Conservation (phyloP, 306 rosid genomes). For the Quercus parvula region DNA sequence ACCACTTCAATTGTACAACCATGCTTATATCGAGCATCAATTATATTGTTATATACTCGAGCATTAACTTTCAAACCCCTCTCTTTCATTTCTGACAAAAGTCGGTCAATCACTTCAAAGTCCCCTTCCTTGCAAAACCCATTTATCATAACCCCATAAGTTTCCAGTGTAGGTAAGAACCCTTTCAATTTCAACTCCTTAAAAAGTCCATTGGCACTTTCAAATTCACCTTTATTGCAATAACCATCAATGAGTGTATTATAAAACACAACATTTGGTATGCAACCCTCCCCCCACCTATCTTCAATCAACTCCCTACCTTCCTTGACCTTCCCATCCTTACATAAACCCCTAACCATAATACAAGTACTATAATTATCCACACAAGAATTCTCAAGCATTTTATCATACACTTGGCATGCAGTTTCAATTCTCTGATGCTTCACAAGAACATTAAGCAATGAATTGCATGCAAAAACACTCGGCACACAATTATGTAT, state of each 20-base stretch:
- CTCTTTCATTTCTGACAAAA: slow-evolving; percentile 55
- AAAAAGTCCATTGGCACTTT: slow-evolving; percentile 44
- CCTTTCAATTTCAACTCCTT: slow-evolving; percentile 69
- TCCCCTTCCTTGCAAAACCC: slow-evolving; percentile 72
- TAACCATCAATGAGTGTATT: slow-evolving; percentile 67
- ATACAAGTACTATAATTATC: slow-evolving; percentile 77
- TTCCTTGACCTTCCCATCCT: slow-evolving; percentile 55
- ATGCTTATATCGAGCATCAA: slow-evolving; percentile 57
- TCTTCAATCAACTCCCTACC: slow-evolving; percentile 55
- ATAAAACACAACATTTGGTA: slow-evolving; percentile 71
- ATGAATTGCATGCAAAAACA: slow-evolving; percentile 49
- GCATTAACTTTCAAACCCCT: slow-evolving; percentile 55
- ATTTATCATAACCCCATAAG: slow-evolving; percentile 61
- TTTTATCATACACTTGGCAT: slow-evolving; percentile 59
- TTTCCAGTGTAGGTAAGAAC: slow-evolving; percentile 51
- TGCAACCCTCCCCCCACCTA: slow-evolving; percentile 70
- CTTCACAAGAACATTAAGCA: slow-evolving; percentile 48
- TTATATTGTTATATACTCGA: slow-evolving; percentile 54
- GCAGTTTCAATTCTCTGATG: slow-evolving; percentile 46
- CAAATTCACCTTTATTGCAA: slow-evolving; percentile 62
- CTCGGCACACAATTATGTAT: slow-evolving; percentile 44
- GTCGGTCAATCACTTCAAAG: slow-evolving; percentile 49
- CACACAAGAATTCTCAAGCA: slow-evolving; percentile 28
- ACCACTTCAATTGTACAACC: slow-evolving; percentile 37
- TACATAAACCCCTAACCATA: slow-evolving; percentile 63